Evolutionary conservation across 1,139 yeast genomes (phyloP), one percentile per base, ranked within the genome.

Genomic region (Yamadazyma sp.): DNA sequence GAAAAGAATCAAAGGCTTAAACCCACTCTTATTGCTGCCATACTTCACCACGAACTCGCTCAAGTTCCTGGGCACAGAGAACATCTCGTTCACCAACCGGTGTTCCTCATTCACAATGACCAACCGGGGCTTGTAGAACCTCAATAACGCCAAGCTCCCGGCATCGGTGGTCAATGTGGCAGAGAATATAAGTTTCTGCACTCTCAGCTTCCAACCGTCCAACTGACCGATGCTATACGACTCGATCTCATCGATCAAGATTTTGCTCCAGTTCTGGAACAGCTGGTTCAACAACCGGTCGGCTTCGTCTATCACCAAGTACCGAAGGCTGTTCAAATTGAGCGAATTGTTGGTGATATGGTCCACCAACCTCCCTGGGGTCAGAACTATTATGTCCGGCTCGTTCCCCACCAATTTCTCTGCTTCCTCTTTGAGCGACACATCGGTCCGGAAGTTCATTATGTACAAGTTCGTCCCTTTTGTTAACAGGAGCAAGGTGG

Each of bases 91-190:
- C 20, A 72, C 76, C 46, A 75, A 60, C 30, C 64, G 61, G 35
- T 72, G 68, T 29, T 73, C 67, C 35, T 81, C 76, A 50, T 83
- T 87, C 42, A 87, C 82, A 41, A 91, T 78, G 34, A 87, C 74
- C 35, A 94, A 63, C 52, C 83, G 74, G 6, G 96, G 96, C 36
- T 73, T 72, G 40, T 72, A 66, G 49, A 94, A 77, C 40, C 83
- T 77, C 46, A 92, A 69, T 34, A 79, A 76, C 8, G 92, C 75
- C 39, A 94, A 67, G 55, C 87, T 87, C 26, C 94, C 96, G 0
- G 97, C 89, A 60, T 91, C 95, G 1, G 96, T 83, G 3, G 97
- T 89, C 42, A 94, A 73, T 0, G 99, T 92, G 5, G 99, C 98
- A 31, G 96, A 85, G 56, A 92, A 89, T 3, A 92, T 73, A 59